phyloP scores from a whole-genome alignment of 768 basidiomycete species.

The Trichaptum fuscoviolaceum region DNA sequence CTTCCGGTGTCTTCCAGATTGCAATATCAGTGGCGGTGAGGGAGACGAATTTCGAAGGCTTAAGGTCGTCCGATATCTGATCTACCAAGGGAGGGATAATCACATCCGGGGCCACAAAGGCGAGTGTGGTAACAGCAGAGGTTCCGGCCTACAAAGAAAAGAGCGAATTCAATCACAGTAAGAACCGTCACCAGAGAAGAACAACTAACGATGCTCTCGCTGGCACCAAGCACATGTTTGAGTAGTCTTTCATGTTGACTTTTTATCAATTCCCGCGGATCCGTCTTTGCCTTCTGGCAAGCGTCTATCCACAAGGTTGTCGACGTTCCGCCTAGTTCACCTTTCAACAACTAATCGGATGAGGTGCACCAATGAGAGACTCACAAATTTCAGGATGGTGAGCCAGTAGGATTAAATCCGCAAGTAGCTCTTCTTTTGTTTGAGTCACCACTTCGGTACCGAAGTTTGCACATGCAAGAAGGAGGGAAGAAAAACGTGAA shows the following conservation, averaged over 20 bases:
- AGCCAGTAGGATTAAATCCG: conserved; percentile 57
- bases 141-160: conserved; percentile 60
- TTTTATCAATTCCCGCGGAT: conserved; percentile 60
- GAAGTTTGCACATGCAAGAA: conserved; percentile 48
- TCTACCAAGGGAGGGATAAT: conserved; percentile 68
- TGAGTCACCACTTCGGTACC: conserved; percentile 35
- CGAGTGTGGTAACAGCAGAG: conserved; percentile 65
- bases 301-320: conserved; percentile 79
- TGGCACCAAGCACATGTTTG: conserved; percentile 40
- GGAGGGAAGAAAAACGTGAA: conserved; percentile 43
- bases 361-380: conserved; percentile 21
- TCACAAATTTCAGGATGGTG: conserved; percentile 67
- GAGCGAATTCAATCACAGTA: conserved; percentile 14
- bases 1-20: conserved; percentile 83
- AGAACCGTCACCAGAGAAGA: conserved; percentile 9
- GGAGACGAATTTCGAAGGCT: conserved; percentile 48
- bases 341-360: conserved; percentile 3
- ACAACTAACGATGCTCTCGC: conserved; percentile 5
- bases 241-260: conserved; percentile 46
- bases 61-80: conserved; percentile 63
- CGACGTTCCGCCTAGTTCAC: conserved; percentile 36
- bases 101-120: conserved; percentile 69
- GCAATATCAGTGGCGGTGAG: conserved; percentile 72
- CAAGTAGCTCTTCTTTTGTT: conserved; percentile 41
- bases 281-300: conserved; percentile 60